Conservation (phyloP, 352 stramenopile species). For the Globisporangium cederbergense region DNA sequence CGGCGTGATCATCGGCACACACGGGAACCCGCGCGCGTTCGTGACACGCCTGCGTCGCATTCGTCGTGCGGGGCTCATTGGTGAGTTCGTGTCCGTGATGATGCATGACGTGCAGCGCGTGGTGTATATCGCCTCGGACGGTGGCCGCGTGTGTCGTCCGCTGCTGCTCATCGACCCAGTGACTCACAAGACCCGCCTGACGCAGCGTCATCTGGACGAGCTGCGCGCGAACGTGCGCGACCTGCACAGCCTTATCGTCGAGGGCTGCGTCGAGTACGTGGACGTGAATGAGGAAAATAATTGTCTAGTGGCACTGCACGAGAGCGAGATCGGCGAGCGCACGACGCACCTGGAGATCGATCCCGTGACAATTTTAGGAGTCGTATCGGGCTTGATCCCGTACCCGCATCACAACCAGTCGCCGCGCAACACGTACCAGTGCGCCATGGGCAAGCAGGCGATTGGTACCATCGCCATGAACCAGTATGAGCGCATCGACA, state of each 20-base stretch:
- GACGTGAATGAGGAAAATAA: constrained; percentile 99
- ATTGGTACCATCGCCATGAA: constrained; percentile 99
- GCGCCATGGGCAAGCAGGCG: constrained; percentile 99
- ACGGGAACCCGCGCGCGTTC: constrained; percentile 90
- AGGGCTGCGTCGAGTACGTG: constrained; percentile 99
- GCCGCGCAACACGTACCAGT: constrained; percentile 99
- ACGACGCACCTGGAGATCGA: constrained; percentile 99
- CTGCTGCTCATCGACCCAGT: constrained; percentile 92
- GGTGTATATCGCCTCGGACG: constrained; percentile 98
- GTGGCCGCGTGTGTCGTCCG: constrained; percentile 96
- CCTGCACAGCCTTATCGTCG: constrained; percentile 83
- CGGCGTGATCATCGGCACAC: constrained; percentile 97
- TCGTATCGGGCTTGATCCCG: constrained; percentile 98
- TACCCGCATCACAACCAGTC: constrained; percentile 99
- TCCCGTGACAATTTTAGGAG: constrained; percentile 97
- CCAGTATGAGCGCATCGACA: constrained; percentile 99
- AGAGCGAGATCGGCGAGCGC: constrained; percentile 87
- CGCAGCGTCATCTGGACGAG: constrained; percentile 94
- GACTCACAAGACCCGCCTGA: constrained; percentile 90
- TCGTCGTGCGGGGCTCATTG: constrained; percentile 80
- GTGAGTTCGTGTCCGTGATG: constrained; percentile 99
- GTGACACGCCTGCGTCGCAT: constrained; percentile 85
- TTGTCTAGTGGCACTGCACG: constrained; percentile 96
- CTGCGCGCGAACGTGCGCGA: constrained; percentile 73
- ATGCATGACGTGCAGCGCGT: constrained; percentile 96